Conservation (phyloP, 139 green algal species). For the Micromonas commoda region DNA sequence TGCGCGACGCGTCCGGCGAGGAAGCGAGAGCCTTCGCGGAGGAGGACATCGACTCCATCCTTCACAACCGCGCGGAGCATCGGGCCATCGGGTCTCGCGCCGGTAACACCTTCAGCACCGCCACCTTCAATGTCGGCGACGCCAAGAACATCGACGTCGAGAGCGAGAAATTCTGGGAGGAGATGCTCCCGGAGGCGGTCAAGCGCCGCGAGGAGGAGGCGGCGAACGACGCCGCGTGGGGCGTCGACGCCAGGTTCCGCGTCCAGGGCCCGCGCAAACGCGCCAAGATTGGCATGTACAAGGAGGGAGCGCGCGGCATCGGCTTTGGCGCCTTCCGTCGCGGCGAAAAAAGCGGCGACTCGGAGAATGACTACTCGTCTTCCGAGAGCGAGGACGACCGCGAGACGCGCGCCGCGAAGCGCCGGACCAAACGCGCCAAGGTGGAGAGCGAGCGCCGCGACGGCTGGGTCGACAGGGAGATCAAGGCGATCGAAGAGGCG, state of each 20-base stretch:
- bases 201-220: slow-evolving; percentile 14
- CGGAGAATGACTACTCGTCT: neutral
- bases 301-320: neutral
- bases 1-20: slow-evolving; percentile 7
- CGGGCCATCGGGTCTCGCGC: slow-evolving; percentile 65
- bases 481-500: neutral
- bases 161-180: slow-evolving; percentile 5
- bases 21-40: slow-evolving; percentile 47
- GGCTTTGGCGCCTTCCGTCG: no score
- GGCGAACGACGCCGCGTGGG: neutral
- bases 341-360: neutral
- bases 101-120: slow-evolving; percentile 73
- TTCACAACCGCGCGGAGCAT: slow-evolving; percentile 74
- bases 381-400: neutral
- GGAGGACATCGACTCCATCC: slow-evolving; percentile 82
- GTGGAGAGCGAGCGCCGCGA: neutral
- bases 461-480: neutral
- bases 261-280: slow-evolving; percentile 12
- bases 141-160: slow-evolving; percentile 1
- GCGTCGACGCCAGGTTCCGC: no score
- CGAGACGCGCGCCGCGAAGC: neutral
- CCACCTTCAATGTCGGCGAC: slow-evolving; percentile 54
- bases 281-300: neutral
- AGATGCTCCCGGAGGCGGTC: slow-evolving; percentile 15
- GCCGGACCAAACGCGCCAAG: neutral